Percentiles rank a stretch among this genome's conserved stretches.
These are phyloP conservation scores for Neoarthrinium moseri DNA, from an alignment of 2,329 filamentous ascomycete species.

Conservation along the genomic window DNA sequence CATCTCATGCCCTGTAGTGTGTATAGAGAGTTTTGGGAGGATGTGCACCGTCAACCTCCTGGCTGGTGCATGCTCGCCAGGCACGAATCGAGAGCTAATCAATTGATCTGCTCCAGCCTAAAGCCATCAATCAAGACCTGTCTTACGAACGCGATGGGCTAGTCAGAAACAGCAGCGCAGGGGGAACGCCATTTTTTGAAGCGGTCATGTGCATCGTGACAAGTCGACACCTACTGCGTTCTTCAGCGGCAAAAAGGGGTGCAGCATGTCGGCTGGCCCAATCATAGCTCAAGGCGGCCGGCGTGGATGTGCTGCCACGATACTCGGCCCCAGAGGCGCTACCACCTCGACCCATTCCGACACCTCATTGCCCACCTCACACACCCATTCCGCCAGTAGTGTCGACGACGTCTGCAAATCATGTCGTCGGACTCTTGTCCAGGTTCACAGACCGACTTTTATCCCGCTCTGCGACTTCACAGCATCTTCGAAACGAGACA, in stretches of 20 bases:
- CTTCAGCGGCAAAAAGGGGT: background rate
- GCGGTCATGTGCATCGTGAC: background rate
- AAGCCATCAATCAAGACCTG: too few relatives aligned
- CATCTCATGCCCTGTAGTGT: too few relatives aligned
- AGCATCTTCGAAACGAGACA: background rate
- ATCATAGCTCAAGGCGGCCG: background rate
- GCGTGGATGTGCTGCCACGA: background rate
- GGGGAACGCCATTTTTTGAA: too few relatives aligned
- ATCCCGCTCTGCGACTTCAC: background rate
- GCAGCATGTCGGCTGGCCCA: background rate
- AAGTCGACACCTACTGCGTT: too few relatives aligned
- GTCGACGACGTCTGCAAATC: slow-evolving; percentile 2
- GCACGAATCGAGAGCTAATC: too few relatives aligned
- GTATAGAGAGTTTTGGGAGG: too few relatives aligned
- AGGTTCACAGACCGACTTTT: background rate
- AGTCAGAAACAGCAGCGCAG: too few relatives aligned
- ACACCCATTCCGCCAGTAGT: background rate
- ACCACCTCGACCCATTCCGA: background rate
- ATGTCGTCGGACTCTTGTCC: background rate
- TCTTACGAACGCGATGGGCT: too few relatives aligned
- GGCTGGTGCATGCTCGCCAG: too few relatives aligned
- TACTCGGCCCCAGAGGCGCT: background rate
- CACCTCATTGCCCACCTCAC: slow-evolving; percentile 5
- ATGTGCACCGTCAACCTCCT: too few relatives aligned
- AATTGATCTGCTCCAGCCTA: too few relatives aligned